A percentile compares a stretch with the other conserved stretches of the same genome.
These are phyloP conservation scores for Dactylellina cionopaga DNA, from an alignment of 2,329 filamentous ascomycete genomes.

Conservation along the genomic window DNA sequence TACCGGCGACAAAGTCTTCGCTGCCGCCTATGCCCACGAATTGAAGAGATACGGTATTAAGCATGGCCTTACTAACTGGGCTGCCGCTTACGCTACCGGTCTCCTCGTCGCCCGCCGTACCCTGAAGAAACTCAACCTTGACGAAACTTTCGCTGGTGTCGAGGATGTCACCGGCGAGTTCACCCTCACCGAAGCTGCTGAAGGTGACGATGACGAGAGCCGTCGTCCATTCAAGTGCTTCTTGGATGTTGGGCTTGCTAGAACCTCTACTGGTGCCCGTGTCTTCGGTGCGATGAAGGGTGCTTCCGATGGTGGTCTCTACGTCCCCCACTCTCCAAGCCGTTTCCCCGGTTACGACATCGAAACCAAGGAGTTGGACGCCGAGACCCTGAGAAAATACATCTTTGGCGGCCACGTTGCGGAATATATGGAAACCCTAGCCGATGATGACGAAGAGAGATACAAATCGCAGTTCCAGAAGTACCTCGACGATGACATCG, in stretches of 20 bases:
- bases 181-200: slow-evolving; percentile 91
- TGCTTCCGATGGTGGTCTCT: slow-evolving; percentile 96
- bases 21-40: slow-evolving; percentile 93
- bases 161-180: slow-evolving; percentile 97
- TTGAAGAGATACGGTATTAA: slow-evolving; percentile 96
- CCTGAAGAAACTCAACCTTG: slow-evolving; percentile 94
- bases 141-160: slow-evolving; percentile 91
- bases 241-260: slow-evolving; percentile 96
- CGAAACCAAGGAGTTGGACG: slow-evolving; percentile 96
- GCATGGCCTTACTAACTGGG: slow-evolving; percentile 99
- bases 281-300: slow-evolving; percentile 99
- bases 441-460: slow-evolving; percentile 99
- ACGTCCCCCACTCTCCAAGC: slow-evolving; percentile 98
- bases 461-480: slow-evolving; percentile 98
- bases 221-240: slow-evolving; percentile 99
- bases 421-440: slow-evolving; percentile 99
- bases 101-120: slow-evolving; percentile 96
- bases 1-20: slow-evolving; percentile 96
- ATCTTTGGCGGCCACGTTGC: slow-evolving; percentile 98
- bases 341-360: slow-evolving; percentile 99
- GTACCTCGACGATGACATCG: slow-evolving; percentile 96
- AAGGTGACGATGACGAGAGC: slow-evolving; percentile 84
- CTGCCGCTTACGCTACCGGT: slow-evolving; percentile 94
- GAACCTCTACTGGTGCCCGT: slow-evolving; percentile 97
- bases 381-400: slow-evolving; percentile 97